phyloP scores from a whole-genome alignment of 2,329 filamentous ascomycete species.

The Paraphoma sp. region DNA sequence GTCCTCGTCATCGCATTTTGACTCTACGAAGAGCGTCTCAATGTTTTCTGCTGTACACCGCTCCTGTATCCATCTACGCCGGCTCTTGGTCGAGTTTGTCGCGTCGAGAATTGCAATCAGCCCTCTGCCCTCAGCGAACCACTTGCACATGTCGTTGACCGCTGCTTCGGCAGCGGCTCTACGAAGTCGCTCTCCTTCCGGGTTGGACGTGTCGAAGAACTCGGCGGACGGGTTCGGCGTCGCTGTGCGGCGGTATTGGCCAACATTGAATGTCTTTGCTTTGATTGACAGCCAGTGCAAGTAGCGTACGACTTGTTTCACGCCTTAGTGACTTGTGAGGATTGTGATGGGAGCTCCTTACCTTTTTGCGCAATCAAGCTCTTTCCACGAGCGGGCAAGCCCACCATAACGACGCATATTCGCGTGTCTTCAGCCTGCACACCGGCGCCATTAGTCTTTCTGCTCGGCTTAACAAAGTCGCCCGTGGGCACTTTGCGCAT shows the following conservation, averaged over 20 bases:
- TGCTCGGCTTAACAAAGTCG: constrained; percentile 53
- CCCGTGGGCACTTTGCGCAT: constrained; percentile 50
- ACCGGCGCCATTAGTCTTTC: constrained; percentile 66
- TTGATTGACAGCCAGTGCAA: constrained; percentile 96
- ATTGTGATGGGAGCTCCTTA: constrained; percentile 50
- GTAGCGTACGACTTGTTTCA: constrained; percentile 67
- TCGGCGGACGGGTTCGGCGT: constrained; percentile 90
- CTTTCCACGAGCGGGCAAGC: constrained; percentile 93
- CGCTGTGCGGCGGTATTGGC: constrained; percentile 88
- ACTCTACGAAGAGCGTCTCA: constrained; percentile 95
- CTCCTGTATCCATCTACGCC: constrained; percentile 90
- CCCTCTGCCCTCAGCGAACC: constrained; percentile 80
- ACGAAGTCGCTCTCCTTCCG: constrained; percentile 87
- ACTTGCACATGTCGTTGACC: constrained; percentile 89
- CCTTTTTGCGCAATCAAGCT: constrained; percentile 98
- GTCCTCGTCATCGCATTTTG: constrained; percentile 93
- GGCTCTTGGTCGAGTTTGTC: constrained; percentile 91
- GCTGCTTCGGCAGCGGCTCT: constrained; percentile 90
- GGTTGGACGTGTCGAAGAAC: constrained; percentile 92
- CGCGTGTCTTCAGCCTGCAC: constrained; percentile 93
- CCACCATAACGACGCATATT: constrained; percentile 99
- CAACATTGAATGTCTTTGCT: constrained; percentile 95
- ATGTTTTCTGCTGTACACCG: constrained; percentile 76
- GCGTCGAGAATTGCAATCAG: constrained; percentile 94
- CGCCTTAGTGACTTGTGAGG: constrained; percentile 14